Base-by-base conservation (phyloP, 805 yeast genomes). In the Candida suzukii region DNA sequence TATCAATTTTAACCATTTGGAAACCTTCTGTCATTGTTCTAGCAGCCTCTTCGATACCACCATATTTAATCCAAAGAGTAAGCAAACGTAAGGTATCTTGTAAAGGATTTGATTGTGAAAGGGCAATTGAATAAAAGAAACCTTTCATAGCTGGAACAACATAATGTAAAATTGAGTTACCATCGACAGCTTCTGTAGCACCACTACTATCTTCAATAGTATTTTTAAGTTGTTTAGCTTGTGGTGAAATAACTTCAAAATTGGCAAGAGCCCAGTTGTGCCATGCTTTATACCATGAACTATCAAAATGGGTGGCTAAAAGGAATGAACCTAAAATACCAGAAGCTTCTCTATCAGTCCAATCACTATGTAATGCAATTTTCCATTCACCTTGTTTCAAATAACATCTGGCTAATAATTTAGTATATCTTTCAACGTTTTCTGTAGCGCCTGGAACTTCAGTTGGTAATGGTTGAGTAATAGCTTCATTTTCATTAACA, bases 331-430 rank as follows among this genome's bases (percentile, higher is more conserved):
- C 96, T 44, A 93, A 66, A 48, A 93, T 88, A 1, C 90, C 83
- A 35, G 88, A 90, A 7, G 68, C 60, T 43, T 75, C 76, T 46
- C 80, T 84, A 10, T 78, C 72, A 45, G 86, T 74, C 98, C 98
- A 91, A 47, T 77, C 77, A 37, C 70, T 74, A 44, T 83, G 83
- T 49, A 91, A 63, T 0, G 84, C 81, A 45, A 91, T 85, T 57
- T 88, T 93, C 99, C 99, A 93, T 61, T 93, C 97, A 51, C 99
- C 99, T 64, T 93, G 99, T 55, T 93, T 95, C 61, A 91, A 70
- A 66, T 90, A 93, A 54, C 99, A 93, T 47, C 98, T 74, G 0
- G 99, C 97, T 35, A 93, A 66, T 22, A 95, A 67, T 49, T 76
- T 83, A 12, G 96, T 88, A 54, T 87, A 85, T 45, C 83, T 87